Evolutionary conservation across 2,329 filamentous ascomycete genomes (phyloP).

Genomic region (Penicillium thymicola): DNA sequence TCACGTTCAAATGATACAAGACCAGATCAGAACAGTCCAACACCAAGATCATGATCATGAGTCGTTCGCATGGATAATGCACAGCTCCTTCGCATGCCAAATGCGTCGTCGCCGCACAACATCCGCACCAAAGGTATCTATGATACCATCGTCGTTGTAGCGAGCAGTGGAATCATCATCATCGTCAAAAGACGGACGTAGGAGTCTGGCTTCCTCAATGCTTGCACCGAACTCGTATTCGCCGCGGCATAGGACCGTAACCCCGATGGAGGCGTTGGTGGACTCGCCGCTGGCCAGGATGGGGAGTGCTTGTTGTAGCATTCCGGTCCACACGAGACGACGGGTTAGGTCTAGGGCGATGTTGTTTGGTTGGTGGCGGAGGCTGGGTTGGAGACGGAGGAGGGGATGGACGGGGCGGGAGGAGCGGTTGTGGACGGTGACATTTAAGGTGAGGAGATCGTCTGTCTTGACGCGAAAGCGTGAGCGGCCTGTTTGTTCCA

Average conservation of each 20-base stretch:
- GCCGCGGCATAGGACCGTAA: constrained; percentile 73
- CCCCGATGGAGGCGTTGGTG: constrained; percentile 63
- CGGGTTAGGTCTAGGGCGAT: constrained; percentile 77
- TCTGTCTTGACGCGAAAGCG: constrained; percentile 54
- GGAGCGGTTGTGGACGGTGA: constrained; percentile 73
- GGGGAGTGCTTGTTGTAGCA: constrained; percentile 71
- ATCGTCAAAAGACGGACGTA: constrained; percentile 23
- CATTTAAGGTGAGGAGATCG: constrained; percentile 65
- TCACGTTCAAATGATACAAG: background rate
- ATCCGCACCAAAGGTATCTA: constrained; percentile 40
- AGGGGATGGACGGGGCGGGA: constrained; percentile 65
- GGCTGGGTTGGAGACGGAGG: constrained; percentile 70
- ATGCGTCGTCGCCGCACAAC: constrained; percentile 41
- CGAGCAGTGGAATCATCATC: constrained; percentile 11
- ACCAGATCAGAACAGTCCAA: background rate
- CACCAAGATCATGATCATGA: background rate
- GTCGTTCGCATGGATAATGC: constrained; percentile 40
- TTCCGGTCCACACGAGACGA: constrained; percentile 80
- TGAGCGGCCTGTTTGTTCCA: constrained; percentile 43
- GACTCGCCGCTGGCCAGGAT: constrained; percentile 57
- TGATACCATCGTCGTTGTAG: constrained; percentile 32
- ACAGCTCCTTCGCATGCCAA: constrained; percentile 47
- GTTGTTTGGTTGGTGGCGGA: constrained; percentile 68
- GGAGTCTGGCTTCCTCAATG: constrained; percentile 72
- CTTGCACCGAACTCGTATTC: constrained; percentile 78